Conservation (phyloP, 2,329 filamentous ascomycete species). For the Sporothrix pallida region DNA sequence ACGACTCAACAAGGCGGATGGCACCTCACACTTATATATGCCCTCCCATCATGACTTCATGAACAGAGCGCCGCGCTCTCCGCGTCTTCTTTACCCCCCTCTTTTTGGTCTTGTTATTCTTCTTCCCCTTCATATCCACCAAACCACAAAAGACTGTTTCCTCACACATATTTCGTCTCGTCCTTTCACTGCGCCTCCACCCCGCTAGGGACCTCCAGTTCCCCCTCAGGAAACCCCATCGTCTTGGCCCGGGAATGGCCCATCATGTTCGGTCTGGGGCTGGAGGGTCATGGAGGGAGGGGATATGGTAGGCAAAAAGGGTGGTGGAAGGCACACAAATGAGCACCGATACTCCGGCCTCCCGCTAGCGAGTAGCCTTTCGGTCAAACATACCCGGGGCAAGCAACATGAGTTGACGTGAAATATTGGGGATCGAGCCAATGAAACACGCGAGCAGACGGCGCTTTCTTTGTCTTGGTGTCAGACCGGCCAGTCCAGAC, state of each 20-base stretch:
- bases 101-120: too few species aligned
- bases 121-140: not conserved
- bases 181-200: not conserved
- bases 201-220: constrained; percentile 13
- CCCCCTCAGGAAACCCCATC: constrained; percentile 17
- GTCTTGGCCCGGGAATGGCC: not conserved
- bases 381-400: constrained; percentile 29
- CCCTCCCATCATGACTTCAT: constrained; percentile 23
- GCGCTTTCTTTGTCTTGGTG: constrained; percentile 3
- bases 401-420: not conserved
- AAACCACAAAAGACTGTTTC: not conserved
- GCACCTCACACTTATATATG: not conserved
- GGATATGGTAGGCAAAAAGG: not conserved
- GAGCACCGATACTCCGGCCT: constrained; percentile 21
- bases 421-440: constrained; percentile 20
- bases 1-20: not conserved
- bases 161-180: not conserved
- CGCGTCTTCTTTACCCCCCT: constrained; percentile 20
- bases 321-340: not conserved
- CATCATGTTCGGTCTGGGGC: constrained; percentile 3
- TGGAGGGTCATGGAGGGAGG: not conserved
- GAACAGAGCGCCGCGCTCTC: not conserved
- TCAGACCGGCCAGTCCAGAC: not conserved
- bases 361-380: constrained; percentile 12
- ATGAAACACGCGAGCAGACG: not conserved